Base-by-base conservation (phyloP, 441 rosid genomes). In the Pelargonium myrrhifolium region DNA sequence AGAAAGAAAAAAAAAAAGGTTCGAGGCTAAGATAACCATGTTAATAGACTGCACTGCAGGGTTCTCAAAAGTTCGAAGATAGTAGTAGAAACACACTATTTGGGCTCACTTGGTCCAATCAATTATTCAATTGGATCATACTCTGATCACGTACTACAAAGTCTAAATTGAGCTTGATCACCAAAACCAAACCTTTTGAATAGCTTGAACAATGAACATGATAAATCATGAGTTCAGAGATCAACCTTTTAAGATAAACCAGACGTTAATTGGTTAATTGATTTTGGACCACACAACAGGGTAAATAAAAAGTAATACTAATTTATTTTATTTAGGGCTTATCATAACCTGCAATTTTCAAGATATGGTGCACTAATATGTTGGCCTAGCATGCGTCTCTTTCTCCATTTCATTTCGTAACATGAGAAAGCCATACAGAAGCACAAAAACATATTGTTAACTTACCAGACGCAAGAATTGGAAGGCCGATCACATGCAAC, bases 401-500 rank as follows among this genome's bases (percentile, higher is more conserved):
- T 22, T 55, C 26, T 20, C 20, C 9, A 3, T 55, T 55, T 10
- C 14, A 20, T 18, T 21, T 55, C 22, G 24, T 55, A 55, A 21
- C 60, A 55, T 55, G 20, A 31, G 37, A 53, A 55, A 18, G 61
- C 22, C 24, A 55, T 55, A 37, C 15, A 45, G 56, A 58, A 64
- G 59, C 56, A 40, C 51, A 65, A 70, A 35, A 63, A 40, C 31
- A 64, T 58, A 58, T 24, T 62, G 60, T 40, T 68, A 47, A 64
- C 93, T 79, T 69, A 95, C 98, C 99, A 95, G 64, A 90, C 79
- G 73, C 53, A 72, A 71, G 83, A 71, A 72, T 83, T 79, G 26
- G 95, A 83, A 66, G 98, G 99, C 70, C 70, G 87, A 76, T 82
- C 85, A 70, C 95, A 92, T 31, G 86, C 75, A 74, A 95, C 84